Evolutionary conservation across 345 rosid genomes (phyloP).

Genomic region (Ceriops zippeliana): DNA sequence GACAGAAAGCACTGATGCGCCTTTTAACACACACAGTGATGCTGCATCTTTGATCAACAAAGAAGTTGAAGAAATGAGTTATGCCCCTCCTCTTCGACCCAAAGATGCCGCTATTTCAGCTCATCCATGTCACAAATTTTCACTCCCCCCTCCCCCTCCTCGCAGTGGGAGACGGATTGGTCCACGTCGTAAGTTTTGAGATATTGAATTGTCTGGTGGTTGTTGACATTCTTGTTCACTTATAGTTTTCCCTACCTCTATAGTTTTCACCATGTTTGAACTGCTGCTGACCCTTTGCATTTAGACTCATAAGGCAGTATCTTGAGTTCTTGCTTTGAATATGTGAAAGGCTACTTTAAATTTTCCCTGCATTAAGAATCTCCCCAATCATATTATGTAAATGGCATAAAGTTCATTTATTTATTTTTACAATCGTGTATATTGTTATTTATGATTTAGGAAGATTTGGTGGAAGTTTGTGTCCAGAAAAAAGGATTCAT

Average conservation of each 20-base stretch:
- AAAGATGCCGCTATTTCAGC: conserved; percentile 3
- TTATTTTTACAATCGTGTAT: background rate
- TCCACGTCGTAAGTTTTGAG: conserved; percentile 59
- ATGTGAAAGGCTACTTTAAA: no score
- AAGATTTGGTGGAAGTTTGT: background rate
- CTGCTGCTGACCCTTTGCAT: background rate
- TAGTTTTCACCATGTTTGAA: background rate
- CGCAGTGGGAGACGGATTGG: conserved; percentile 56
- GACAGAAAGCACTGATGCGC: conserved; percentile 46
- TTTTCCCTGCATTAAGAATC: no score
- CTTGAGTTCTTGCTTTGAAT: no score
- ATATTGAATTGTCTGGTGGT: background rate
- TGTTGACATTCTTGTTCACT: background rate
- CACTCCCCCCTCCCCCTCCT: conserved; percentile 89
- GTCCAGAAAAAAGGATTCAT: background rate
- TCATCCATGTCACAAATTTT: conserved; percentile 67
- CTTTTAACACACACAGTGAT: conserved; percentile 22
- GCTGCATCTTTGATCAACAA: conserved; percentile 9
- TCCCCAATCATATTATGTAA: no score
- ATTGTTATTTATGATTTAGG: background rate
- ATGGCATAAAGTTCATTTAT: background rate
- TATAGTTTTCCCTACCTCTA: background rate
- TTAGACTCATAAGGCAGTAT: no score
- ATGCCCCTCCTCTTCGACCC: conserved; percentile 25
- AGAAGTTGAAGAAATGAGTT: background rate